Evolutionary conservation across 257 asterid species (phyloP), one percentile per base, ranked within the genome.

Genomic region (Capsicum pubescens): DNA sequence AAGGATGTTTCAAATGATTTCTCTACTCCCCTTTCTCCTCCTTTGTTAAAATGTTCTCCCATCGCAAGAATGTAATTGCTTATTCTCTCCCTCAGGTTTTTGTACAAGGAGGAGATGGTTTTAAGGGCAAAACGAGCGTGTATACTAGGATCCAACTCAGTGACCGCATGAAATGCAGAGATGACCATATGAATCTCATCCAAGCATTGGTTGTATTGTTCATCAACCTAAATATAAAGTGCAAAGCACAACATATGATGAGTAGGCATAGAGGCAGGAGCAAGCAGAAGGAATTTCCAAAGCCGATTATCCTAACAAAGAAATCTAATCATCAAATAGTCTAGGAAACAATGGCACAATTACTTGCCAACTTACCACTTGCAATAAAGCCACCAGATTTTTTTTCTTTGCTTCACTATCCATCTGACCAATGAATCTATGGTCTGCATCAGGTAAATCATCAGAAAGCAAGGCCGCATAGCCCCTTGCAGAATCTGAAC

Each of bases 71-170:
- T 92, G 88, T 87, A 89, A 85, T 85, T 88, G 88, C 98, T 90
- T 36, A 94, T 95, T 84, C 93, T 93, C 84, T 91, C 98, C 86
- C 94, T 85, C 61, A 95, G 89, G 80, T 82, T 91, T 74, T 89
- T 91, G 88, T 94, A 95, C 97, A 91, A 88, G 52, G 82, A 77
- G 10, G 97, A 90, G 66, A 94, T 82, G 1, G 93, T 81, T 3
- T 92, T 96, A 86, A 95, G 94, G 35, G 95, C 95, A 35, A 94
- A 94, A n/a, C 93, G 93, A 77, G 97, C 90, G 61, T 94, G 99
- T 26, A 94, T 84, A 21, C 90, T 89, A 2, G 97, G 97, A 83
- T 94, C 95, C 85, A 93, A 66, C 82, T 95, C 98, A 0, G 97
- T 91, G 42, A 93, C 98, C 50, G 95, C 92, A 58, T 92, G 96